A percentile compares a stretch with the other conserved stretches of the same genome.
Conservation (phyloP, 257 asterid species). For the Ocimum tenuiflorum region DNA sequence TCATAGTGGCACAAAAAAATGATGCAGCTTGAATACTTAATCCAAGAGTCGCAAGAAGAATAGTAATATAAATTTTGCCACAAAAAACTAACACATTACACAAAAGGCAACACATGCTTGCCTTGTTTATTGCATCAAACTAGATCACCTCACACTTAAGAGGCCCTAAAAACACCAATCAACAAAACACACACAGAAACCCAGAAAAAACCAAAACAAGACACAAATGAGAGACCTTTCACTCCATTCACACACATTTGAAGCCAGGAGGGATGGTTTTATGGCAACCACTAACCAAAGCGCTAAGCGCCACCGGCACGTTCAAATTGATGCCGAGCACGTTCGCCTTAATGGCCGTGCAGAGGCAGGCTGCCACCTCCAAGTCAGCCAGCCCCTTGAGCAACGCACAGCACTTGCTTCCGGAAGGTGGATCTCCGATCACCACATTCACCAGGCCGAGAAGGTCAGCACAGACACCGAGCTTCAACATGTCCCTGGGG, state of each 20-base stretch:
- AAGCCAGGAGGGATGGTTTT: slow-evolving; percentile 66
- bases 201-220: neutral
- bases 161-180: neutral
- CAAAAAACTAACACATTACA: neutral
- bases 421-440: slow-evolving; percentile 51
- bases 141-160: neutral
- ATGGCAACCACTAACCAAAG: slow-evolving; percentile 50
- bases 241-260: slow-evolving; percentile 36
- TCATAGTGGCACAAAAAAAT: no score
- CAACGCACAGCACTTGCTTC: slow-evolving; percentile 48
- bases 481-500: slow-evolving; percentile 74
- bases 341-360: slow-evolving; percentile 73
- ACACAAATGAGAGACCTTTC: neutral
- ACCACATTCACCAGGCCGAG: slow-evolving; percentile 47
- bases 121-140: slow-evolving; percentile 21
- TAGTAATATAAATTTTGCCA: neutral
- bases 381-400: slow-evolving; percentile 63
- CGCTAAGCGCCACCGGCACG: slow-evolving; percentile 68
- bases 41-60: neutral
- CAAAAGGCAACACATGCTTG: slow-evolving; percentile 28
- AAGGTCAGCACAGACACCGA: slow-evolving; percentile 57
- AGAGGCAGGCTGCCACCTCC: slow-evolving; percentile 84
- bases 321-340: slow-evolving; percentile 76
- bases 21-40: no score
- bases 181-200: neutral